Conservation (phyloP, 441 rosid species). For the Breynia disticha region DNA sequence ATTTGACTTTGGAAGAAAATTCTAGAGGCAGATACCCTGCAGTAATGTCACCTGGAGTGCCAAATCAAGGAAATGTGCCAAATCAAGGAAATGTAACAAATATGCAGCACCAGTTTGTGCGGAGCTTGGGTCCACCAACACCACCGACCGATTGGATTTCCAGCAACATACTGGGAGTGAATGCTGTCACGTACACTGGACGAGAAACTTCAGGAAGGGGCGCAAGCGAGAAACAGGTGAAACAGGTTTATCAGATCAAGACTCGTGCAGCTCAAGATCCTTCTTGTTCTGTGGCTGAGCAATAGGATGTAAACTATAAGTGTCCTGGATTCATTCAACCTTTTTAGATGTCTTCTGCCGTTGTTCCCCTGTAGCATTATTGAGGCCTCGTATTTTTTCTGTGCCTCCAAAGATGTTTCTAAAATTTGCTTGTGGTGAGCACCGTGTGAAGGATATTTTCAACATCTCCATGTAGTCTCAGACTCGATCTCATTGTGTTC, state of each 20-base stretch:
- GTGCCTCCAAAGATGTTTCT: not conserved
- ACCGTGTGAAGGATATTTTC: not conserved
- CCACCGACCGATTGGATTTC: slow-evolving; percentile 61
- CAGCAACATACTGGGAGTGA: slow-evolving; percentile 18
- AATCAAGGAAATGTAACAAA: slow-evolving; percentile 20
- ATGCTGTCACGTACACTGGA: slow-evolving; percentile 25
- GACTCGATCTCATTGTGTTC: too few species aligned
- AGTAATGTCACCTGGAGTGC: slow-evolving; percentile 16
- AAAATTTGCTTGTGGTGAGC: not conserved
- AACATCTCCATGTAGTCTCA: not conserved
- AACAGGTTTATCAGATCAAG: slow-evolving; percentile 56
- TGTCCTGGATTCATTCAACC: not conserved
- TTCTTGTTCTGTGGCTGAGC: slow-evolving; percentile 13
- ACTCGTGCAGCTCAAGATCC: slow-evolving; percentile 20
- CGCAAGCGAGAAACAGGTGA: slow-evolving; percentile 36
- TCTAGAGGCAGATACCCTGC: slow-evolving; percentile 23
- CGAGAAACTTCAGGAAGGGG: slow-evolving; percentile 31
- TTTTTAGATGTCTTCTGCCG: not conserved
- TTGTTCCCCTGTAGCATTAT: not conserved
- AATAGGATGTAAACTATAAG: slow-evolving; percentile 17
- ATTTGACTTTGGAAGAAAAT: slow-evolving; percentile 43
- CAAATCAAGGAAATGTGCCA: slow-evolving; percentile 20
- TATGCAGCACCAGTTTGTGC: slow-evolving; percentile 27
- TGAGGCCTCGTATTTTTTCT: not conserved
- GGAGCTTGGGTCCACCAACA: slow-evolving; percentile 36